phyloP scores from a whole-genome alignment of 208 protist genomes.

The Trypanosoma mega region DNA sequence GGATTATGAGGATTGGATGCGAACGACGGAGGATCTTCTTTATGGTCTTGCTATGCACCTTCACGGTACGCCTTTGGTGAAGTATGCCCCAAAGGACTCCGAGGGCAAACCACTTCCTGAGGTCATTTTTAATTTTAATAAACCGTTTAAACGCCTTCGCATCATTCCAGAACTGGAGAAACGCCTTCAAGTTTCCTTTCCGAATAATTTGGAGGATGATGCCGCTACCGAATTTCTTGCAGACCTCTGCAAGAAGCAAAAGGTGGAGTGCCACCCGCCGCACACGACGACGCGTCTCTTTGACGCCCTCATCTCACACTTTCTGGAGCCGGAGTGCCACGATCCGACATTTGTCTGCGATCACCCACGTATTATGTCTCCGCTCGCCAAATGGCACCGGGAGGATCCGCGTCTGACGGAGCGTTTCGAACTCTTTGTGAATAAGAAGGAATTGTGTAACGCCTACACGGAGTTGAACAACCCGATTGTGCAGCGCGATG shows the following conservation, averaged over 20 bases:
- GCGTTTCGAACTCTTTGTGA: conserved; percentile 99
- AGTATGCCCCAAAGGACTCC: conserved; percentile 93
- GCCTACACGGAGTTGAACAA: conserved; percentile 99
- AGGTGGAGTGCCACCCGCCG: conserved; percentile 93
- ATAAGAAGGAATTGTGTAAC: conserved; percentile 97
- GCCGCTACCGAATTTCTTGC: conserved; percentile 87
- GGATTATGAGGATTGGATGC: conserved; percentile 99
- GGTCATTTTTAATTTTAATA: conserved; percentile 98
- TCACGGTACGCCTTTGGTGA: conserved; percentile 91
- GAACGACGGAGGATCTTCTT: conserved; percentile 96
- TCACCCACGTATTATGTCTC: conserved; percentile 99
- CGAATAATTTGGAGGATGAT: conserved; percentile 71
- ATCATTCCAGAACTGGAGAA: conserved; percentile 97
- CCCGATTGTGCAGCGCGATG: conserved; percentile 97
- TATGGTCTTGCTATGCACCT: conserved; percentile 95
- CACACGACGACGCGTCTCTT: conserved; percentile 96
- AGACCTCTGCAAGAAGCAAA: conserved; percentile 88
- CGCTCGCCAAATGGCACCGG: conserved; percentile 99
- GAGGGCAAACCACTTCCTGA: conserved; percentile 73
- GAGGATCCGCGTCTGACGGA: conserved; percentile 94
- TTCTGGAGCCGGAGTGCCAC: conserved; percentile 95
- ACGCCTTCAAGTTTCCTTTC: conserved; percentile 84
- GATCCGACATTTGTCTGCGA: conserved; percentile 99
- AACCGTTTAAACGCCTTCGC: conserved; percentile 96
- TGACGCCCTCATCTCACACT: conserved; percentile 97